Evolutionary conservation across 2,329 filamentous ascomycete species (phyloP).

Genomic region (Hypoxylon sp.): DNA sequence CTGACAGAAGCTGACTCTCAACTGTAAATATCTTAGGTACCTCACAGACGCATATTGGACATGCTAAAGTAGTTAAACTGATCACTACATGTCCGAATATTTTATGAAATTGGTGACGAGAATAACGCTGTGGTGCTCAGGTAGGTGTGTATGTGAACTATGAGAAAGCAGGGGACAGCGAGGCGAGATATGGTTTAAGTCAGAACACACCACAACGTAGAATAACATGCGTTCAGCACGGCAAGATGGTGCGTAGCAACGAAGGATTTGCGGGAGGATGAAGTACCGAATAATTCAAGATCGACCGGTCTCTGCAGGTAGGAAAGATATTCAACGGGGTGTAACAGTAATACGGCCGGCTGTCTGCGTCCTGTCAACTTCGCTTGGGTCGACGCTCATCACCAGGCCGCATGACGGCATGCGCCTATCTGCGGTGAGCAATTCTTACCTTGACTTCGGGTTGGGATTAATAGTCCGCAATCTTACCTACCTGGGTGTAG

Average conservation of each 20-base stretch:
- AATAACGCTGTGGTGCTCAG: too few relatives aligned
- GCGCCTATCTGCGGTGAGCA: not conserved
- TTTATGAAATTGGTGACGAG: not conserved
- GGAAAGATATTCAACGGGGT: not conserved
- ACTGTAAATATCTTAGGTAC: not conserved
- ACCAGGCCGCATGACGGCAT: conserved; percentile 15
- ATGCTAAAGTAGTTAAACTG: not conserved
- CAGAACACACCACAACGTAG: conserved; percentile 6
- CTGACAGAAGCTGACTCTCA: not conserved
- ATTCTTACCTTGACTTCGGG: not conserved
- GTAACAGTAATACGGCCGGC: conserved; percentile 11
- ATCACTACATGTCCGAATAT: not conserved
- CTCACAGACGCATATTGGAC: not conserved
- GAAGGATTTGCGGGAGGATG: conserved; percentile 32
- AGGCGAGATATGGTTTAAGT: not conserved
- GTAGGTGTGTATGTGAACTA: not conserved
- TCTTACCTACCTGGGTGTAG: not conserved
- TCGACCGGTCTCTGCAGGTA: conserved; percentile 2
- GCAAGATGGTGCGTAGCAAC: conserved; percentile 22
- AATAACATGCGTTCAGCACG: conserved; percentile 8
- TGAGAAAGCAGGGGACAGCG: not conserved
- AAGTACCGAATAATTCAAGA: conserved; percentile 27
- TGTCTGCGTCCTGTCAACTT: conserved; percentile 2
- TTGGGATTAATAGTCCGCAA: not conserved
- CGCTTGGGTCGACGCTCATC: not conserved